Evolutionary conservation across 2,329 filamentous ascomycete species (phyloP).

Genomic region (Fusarium temperatum): DNA sequence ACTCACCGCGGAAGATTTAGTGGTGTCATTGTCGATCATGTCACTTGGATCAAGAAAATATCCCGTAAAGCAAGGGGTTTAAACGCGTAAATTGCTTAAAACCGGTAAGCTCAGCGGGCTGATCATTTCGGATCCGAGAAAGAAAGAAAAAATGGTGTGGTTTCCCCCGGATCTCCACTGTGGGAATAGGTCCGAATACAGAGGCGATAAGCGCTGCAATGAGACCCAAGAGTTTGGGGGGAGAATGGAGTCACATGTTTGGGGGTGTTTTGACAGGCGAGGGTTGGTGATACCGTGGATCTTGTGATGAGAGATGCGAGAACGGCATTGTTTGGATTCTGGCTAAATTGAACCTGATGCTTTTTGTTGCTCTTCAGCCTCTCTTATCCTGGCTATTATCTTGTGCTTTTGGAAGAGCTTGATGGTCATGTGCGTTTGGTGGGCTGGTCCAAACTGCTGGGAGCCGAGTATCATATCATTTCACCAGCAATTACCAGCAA

Average conservation of each 20-base stretch:
- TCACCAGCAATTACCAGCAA: background rate
- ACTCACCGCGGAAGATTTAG: background rate
- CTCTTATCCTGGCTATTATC: background rate
- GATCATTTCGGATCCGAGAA: conserved; percentile 13
- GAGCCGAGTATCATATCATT: background rate
- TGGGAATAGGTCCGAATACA: conserved; percentile 24
- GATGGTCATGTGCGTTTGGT: background rate
- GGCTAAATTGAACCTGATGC: background rate
- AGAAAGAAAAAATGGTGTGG: background rate
- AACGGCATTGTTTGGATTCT: background rate
- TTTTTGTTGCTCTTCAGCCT: background rate
- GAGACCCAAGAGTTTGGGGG: conserved; percentile 5
- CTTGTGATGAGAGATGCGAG: background rate
- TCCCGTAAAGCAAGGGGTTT: background rate
- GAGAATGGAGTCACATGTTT: conserved; percentile 5
- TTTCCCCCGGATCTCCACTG: conserved; percentile 29
- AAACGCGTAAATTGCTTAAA: background rate
- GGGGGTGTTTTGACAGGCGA: background rate
- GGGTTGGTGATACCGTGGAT: background rate
- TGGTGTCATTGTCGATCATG: conserved; percentile 27
- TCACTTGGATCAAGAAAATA: background rate
- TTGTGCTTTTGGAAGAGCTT: background rate
- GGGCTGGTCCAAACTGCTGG: background rate
- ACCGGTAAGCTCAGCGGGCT: background rate
- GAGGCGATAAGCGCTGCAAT: conserved; percentile 23